Percentiles rank a stretch among this genome's conserved stretches.
Evolutionary conservation across 2,329 filamentous ascomycete genomes (phyloP).

Genomic region (Chalaropsis thielavioides): DNA sequence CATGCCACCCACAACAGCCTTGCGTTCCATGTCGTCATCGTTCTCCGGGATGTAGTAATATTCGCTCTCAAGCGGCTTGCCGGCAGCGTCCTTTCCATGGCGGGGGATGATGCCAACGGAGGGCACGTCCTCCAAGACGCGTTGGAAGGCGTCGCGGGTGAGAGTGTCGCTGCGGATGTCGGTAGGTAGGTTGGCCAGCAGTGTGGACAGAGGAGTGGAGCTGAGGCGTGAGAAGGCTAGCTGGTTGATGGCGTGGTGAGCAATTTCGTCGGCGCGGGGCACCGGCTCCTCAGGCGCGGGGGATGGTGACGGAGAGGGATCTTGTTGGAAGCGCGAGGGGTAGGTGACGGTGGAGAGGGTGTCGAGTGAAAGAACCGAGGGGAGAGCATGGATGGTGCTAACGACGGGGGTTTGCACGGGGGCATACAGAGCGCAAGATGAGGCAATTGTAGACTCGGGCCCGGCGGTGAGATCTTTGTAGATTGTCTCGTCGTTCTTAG

Average conservation of each 20-base stretch:
- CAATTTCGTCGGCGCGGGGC: slow-evolving; percentile 32
- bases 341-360: neutral
- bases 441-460: neutral
- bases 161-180: slow-evolving; percentile 43
- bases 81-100: slow-evolving; percentile 89
- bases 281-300: slow-evolving; percentile 10
- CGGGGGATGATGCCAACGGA: slow-evolving; percentile 82
- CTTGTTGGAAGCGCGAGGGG: neutral
- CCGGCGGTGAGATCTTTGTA: neutral
- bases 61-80: slow-evolving; percentile 84
- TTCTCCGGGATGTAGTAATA: slow-evolving; percentile 91
- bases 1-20: slow-evolving; percentile 70
- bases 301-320: neutral
- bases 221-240: slow-evolving; percentile 87
- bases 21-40: slow-evolving; percentile 64
- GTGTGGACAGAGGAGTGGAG: slow-evolving; percentile 77
- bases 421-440: slow-evolving; percentile 2
- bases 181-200: slow-evolving; percentile 70
- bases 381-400: neutral
- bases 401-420: neutral
- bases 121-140: slow-evolving; percentile 54
- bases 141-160: slow-evolving; percentile 49
- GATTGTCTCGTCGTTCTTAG: neutral
- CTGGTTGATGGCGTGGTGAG: slow-evolving; percentile 88
- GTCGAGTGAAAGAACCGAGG: slow-evolving; percentile 10